These are phyloP conservation scores for Hypoxylon sp. DNA, from an alignment of 2,329 filamentous ascomycete species.

Conservation along the genomic window DNA sequence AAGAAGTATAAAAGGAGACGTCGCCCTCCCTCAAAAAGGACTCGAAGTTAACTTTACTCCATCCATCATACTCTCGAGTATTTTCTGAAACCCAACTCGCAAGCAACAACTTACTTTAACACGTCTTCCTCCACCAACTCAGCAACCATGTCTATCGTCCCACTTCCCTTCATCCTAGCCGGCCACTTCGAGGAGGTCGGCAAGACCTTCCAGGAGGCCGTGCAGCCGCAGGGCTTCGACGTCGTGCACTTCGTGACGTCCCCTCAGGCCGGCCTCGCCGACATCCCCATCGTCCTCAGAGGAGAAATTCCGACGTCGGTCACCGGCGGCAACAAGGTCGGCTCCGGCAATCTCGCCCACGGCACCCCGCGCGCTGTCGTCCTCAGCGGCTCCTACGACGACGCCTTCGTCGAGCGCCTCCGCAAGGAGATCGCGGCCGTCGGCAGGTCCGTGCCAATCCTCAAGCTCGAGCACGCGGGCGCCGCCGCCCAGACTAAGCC, in stretches of 20 bases:
- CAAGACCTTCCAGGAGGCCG: slow-evolving; percentile 28
- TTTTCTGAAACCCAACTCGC: slow-evolving; percentile 9
- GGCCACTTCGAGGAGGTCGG: slow-evolving; percentile 33
- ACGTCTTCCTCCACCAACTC: slow-evolving; percentile 1
- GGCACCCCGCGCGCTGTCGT: slow-evolving; percentile 30
- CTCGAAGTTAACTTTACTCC: slow-evolving; percentile 2
- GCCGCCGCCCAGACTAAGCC: slow-evolving; percentile 1
- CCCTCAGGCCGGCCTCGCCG: slow-evolving; percentile 15
- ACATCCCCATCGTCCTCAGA: slow-evolving; percentile 26
- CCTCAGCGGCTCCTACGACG: slow-evolving; percentile 28
- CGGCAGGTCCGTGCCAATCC: slow-evolving; percentile 22
- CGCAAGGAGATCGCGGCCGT: slow-evolving; percentile 9
- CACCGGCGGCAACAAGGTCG: slow-evolving; percentile 6
- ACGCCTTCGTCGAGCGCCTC: slow-evolving; percentile 28
- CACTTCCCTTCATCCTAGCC: slow-evolving; percentile 33
- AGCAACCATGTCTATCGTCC: slow-evolving; percentile 28
- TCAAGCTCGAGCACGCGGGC: slow-evolving; percentile 26
- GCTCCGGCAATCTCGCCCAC: slow-evolving; percentile 21
- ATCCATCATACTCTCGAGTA: background rate
- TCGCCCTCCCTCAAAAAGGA: background rate
- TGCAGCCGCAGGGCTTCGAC: slow-evolving; percentile 38
- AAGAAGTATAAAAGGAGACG: slow-evolving; percentile 23
- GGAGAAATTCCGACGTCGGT: slow-evolving; percentile 18
- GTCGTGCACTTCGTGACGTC: slow-evolving; percentile 31
- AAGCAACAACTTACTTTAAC: slow-evolving; percentile 5